These are phyloP conservation scores for Circinella umbellata DNA, from an alignment of 371 early-diverging fungal species.

Conservation along the genomic window DNA sequence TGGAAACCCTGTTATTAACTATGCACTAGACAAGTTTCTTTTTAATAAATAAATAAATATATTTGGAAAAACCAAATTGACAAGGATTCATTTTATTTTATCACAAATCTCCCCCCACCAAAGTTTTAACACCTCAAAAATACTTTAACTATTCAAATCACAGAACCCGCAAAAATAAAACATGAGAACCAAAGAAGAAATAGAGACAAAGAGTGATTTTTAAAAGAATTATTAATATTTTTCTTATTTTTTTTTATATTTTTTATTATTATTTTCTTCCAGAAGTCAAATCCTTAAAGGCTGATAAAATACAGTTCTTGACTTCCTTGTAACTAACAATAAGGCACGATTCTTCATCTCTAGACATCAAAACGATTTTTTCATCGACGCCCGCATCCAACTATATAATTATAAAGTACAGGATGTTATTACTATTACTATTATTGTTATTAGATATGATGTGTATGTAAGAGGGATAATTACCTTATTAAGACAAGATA, in stretches of 20 bases:
- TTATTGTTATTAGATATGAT: background rate
- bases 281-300: conserved; percentile 75
- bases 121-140: too few species aligned
- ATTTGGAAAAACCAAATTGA: too few species aligned
- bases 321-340: conserved; percentile 92
- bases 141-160: background rate
- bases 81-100: too few species aligned
- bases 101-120: too few species aligned
- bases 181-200: background rate
- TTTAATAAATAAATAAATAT: too few species aligned
- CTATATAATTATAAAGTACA: conserved; percentile 43
- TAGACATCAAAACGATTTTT: conserved; percentile 88
- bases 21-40: too few species aligned
- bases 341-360: conserved; percentile 94
- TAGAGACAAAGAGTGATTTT: background rate
- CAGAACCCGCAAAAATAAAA: too few species aligned
- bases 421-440: background rate
- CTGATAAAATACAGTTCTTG: conserved; percentile 82
- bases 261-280: conserved; percentile 30
- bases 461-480: background rate
- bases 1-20: too few species aligned
- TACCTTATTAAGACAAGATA: conserved; percentile 95
- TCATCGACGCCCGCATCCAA: conserved; percentile 93
- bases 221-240: background rate
- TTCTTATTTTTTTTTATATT: conserved; percentile 14